Base-by-base conservation (phyloP, 2,329 filamentous ascomycete species). In the Akanthomyces muscarius region DNA sequence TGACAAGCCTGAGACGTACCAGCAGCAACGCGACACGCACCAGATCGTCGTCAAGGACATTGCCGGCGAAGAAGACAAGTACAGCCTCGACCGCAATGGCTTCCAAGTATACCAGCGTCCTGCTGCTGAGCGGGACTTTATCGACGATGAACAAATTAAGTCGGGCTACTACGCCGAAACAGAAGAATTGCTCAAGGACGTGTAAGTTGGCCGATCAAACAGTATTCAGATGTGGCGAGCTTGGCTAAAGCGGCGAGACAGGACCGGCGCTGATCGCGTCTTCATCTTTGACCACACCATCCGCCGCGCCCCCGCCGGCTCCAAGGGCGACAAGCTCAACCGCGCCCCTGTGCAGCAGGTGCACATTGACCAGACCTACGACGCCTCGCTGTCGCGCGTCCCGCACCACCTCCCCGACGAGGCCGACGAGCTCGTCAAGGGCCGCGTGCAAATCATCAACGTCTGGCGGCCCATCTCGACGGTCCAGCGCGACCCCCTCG, bases 91-190 rank as follows among this genome's bases (percentile, higher is more conserved):
- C 63, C 65, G 65, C 48, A 70, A 76, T 33, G 76, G 76, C 1
- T 79, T 79, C 66, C 73, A 78, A 61, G 67, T 76, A 36, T 62
- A 72, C 41, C 66, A 56, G 0, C 71, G 75, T 41, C 54, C 65
- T 0, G 69, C 73, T 2, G 63, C 66, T 10, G 76, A 78, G 68
- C 75, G 74, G 64, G 71, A 75, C 33, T 79, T 79, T 62, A 2
- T 67, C 1, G 83, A 89, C 67, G 86, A 90, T 58, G 82, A 82
- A 1, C 79, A 80, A 38, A 87, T 93, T 73, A 82, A 86, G 70
- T 70, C 77, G 4, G 77, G 81, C 6, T 93, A 92, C 75, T 93
- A 93, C 73, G 83, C 87, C 0, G 89, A 92, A 71, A 85, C 90
- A 3, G 86, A 91, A 71, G 75, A 85, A 55, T 72, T 92, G 23